Evolutionary conservation across 2,329 filamentous ascomycete species (phyloP), one percentile per base, ranked within the genome.

Genomic region (Aspergillus arachidicola): DNA sequence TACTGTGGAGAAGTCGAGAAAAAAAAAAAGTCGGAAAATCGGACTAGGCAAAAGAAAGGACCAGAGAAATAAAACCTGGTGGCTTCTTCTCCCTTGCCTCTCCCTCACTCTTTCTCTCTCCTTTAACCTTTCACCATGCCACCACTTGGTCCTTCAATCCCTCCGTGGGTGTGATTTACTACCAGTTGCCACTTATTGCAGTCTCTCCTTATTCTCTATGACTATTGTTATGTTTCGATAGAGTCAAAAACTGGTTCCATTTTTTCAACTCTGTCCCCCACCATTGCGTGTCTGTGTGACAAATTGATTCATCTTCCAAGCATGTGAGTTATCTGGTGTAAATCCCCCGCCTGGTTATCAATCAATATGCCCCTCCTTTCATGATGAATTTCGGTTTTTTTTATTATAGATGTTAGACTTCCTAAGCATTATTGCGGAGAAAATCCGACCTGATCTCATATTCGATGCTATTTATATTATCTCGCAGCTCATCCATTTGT

Each of bases 391-490:
- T 72, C 66, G 71, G 74, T 70, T 68, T 73, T 78, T 23, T 62
- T 73, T 75, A 77, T 76, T 74, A 76, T 79, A 80, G 79, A 81
- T 82, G 80, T 81, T 81, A 82, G 80, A 81, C 79, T 82, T 78
- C 79, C 76, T 77, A 81, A 75, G 67, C 72, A 70, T 74, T 66
- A 60, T 78, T 80, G 78, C 73, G 77, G 78, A 80, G 69, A 80
- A 73, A 67, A 71, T 71, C 73, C 75, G 65, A 68, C 63, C 74
- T 77, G 75, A 76, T 48, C 53, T 60, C 28, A 58, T 51, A 19
- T 45, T 66, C 36, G 63, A 64, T 64, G 56, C 28, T 59, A 38
- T 50, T 36, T 45, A 46, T 59, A 57, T 66, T 64, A 59, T 57
- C 58, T 60, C 59, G 57, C 55, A 57, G 57, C 56, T 65, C 21